phyloP scores from a whole-genome alignment of 163 green algal genomes.

The Chlamydomonas reinhardtii region DNA sequence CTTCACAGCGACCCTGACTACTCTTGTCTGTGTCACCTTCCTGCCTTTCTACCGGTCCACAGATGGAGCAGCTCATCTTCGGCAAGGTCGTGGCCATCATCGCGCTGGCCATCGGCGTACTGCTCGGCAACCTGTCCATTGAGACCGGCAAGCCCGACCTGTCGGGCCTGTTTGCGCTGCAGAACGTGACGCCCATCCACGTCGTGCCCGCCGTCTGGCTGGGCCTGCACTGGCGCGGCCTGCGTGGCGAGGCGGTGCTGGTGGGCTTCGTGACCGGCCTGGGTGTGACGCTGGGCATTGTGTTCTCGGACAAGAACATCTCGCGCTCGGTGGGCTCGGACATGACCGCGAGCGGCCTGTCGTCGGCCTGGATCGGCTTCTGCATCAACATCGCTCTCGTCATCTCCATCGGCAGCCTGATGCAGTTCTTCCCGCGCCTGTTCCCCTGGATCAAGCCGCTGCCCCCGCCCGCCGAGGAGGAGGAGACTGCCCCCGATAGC shows the following conservation, averaged over 20 bases:
- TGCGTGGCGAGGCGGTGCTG: conserved; percentile 59
- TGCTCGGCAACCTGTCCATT: conserved; percentile 29
- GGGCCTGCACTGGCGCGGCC: conserved; percentile 65
- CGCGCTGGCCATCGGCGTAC: conserved; percentile 46
- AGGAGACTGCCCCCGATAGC: neutral
- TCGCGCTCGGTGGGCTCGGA: conserved; percentile 43
- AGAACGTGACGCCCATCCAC: conserved; percentile 68
- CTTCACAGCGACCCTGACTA: too few relatives aligned
- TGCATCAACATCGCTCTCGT: conserved; percentile 62
- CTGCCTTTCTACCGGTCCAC: too few relatives aligned
- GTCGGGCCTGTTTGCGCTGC: conserved; percentile 56
- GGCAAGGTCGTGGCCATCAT: conserved; percentile 52
- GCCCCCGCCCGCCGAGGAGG: neutral
- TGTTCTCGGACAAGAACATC: conserved; percentile 61
- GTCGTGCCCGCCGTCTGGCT: conserved; percentile 65
- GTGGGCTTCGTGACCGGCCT: conserved; percentile 56
- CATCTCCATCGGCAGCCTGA: conserved; percentile 47
- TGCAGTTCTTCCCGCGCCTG: conserved; percentile 43
- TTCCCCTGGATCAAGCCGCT: conserved; percentile 5
- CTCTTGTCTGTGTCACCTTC: too few relatives aligned
- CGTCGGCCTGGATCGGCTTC: conserved; percentile 63
- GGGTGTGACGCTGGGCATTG: conserved; percentile 57
- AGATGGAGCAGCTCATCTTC: conserved; percentile 58
- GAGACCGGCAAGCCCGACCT: conserved; percentile 51
- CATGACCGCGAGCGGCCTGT: conserved; percentile 56